These are phyloP conservation scores for Pyracantha coccinea DNA, from an alignment of 331 rosid species.

Conservation along the genomic window DNA sequence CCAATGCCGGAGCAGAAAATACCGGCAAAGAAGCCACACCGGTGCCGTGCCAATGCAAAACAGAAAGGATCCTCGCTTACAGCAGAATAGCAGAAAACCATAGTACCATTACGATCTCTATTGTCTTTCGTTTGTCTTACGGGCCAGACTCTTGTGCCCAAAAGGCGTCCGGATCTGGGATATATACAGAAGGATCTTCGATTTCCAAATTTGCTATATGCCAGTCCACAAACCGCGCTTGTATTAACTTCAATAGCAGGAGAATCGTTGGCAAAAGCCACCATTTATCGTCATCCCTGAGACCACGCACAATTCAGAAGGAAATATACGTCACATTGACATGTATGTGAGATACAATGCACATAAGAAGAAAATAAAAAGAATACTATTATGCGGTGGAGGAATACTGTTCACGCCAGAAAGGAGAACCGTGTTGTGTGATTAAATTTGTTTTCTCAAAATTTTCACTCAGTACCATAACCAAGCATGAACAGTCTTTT, in stretches of 20 bases:
- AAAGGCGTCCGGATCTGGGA: slow-evolving; percentile 86
- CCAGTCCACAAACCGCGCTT: slow-evolving; percentile 85
- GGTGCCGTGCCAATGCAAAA: slow-evolving; percentile 1
- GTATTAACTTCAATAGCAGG: slow-evolving; percentile 60
- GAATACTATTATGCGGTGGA: too few species aligned
- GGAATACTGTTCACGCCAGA: too few species aligned
- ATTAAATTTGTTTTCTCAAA: too few species aligned
- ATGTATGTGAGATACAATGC: background rate
- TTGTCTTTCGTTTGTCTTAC: slow-evolving; percentile 12
- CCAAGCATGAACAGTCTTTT: too few species aligned
- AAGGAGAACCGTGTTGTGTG: too few species aligned
- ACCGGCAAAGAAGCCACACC: slow-evolving; percentile 19
- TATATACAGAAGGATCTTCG: slow-evolving; percentile 69
- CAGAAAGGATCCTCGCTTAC: slow-evolving; percentile 13
- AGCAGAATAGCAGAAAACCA: slow-evolving; percentile 8
- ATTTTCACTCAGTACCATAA: too few species aligned
- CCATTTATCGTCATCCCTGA: slow-evolving; percentile 90
- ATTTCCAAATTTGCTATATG: slow-evolving; percentile 90
- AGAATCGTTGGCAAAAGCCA: slow-evolving; percentile 91
- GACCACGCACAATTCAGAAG: slow-evolving; percentile 4
- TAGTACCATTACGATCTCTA: slow-evolving; percentile 4
- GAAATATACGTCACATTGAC: background rate
- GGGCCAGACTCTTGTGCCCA: slow-evolving; percentile 86
- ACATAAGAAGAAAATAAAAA: background rate
- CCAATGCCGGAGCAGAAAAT: slow-evolving; percentile 3